A percentile compares a stretch with the other conserved stretches of the same genome.
These are phyloP conservation scores for Urostyla sp. DNA, from an alignment of 73 alveolate genomes.

Conservation along the genomic window DNA sequence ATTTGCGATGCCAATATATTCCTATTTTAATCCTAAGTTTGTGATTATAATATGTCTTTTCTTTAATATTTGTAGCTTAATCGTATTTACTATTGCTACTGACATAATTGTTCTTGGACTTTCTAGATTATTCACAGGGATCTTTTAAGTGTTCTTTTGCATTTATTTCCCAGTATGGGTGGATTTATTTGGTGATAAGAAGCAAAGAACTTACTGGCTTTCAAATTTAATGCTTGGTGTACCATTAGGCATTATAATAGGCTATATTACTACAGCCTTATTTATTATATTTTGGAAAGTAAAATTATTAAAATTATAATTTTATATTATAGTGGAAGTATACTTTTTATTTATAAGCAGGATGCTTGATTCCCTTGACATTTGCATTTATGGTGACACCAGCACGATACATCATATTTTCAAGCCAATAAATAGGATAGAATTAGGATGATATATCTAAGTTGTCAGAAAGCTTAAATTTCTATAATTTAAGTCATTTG, in stretches of 20 bases:
- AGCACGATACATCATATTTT: slow-evolving; percentile 14
- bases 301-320: neutral
- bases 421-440: neutral
- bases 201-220: slow-evolving; percentile 79
- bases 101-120: slow-evolving; percentile 50
- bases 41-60: slow-evolving; percentile 67
- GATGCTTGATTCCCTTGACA: slow-evolving; percentile 6
- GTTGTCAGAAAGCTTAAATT: slow-evolving; percentile 18
- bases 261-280: slow-evolving; percentile 76
- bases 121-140: slow-evolving; percentile 75
- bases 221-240: slow-evolving; percentile 75
- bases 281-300: slow-evolving; percentile 58
- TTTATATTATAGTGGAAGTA: slow-evolving; percentile 36
- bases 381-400: slow-evolving; percentile 46
- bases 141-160: slow-evolving; percentile 73
- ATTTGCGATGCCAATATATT: slow-evolving; percentile 80
- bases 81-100: slow-evolving; percentile 60
- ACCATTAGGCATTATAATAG: slow-evolving; percentile 85
- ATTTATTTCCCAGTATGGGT: slow-evolving; percentile 89
- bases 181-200: slow-evolving; percentile 71
- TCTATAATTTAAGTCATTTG: slow-evolving; percentile 17
- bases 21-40: slow-evolving; percentile 79
- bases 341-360: slow-evolving; percentile 35
- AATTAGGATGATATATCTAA: neutral
- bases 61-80: slow-evolving; percentile 22